phyloP scores from a whole-genome alignment of 352 stramenopile genomes.

The Pythium graminicola region DNA sequence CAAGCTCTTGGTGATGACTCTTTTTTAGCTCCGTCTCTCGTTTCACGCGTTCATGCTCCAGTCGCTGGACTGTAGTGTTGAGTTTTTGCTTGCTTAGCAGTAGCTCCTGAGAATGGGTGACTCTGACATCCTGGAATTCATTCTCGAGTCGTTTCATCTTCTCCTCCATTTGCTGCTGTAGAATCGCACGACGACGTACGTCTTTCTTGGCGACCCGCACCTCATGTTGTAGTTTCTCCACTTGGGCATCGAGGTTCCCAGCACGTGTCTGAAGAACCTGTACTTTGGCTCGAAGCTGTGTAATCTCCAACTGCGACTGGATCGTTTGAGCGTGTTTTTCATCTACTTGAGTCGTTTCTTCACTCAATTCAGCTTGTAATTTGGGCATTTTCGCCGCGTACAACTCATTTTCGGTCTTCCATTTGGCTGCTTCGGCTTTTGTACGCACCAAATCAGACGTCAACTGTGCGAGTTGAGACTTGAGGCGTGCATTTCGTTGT shows the following conservation, averaged over 20 bases:
- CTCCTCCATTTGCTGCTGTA: constrained; percentile 27
- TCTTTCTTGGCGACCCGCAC: constrained; percentile 31
- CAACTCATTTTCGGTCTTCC: constrained; percentile 45
- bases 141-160: constrained; percentile 30
- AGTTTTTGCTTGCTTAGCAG: constrained; percentile 30
- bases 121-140: constrained; percentile 26
- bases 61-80: constrained; percentile 22
- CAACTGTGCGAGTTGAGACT: constrained; percentile 25
- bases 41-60: constrained; percentile 29
- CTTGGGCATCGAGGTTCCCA: constrained; percentile 23
- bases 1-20: constrained; percentile 22
- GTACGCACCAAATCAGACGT: constrained; percentile 34
- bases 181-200: constrained; percentile 21
- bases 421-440: constrained; percentile 32
- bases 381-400: constrained; percentile 40
- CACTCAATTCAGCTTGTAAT: constrained; percentile 37
- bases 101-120: constrained; percentile 23
- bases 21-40: constrained; percentile 20
- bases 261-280: constrained; percentile 42
- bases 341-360: constrained; percentile 43
- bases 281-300: constrained; percentile 36
- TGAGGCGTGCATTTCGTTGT: constrained; percentile 37
- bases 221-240: constrained; percentile 28
- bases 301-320: constrained; percentile 34
- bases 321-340: constrained; percentile 38